These are phyloP conservation scores for Calocera cornea DNA, from an alignment of 768 basidiomycete genomes.

Conservation along the genomic window DNA sequence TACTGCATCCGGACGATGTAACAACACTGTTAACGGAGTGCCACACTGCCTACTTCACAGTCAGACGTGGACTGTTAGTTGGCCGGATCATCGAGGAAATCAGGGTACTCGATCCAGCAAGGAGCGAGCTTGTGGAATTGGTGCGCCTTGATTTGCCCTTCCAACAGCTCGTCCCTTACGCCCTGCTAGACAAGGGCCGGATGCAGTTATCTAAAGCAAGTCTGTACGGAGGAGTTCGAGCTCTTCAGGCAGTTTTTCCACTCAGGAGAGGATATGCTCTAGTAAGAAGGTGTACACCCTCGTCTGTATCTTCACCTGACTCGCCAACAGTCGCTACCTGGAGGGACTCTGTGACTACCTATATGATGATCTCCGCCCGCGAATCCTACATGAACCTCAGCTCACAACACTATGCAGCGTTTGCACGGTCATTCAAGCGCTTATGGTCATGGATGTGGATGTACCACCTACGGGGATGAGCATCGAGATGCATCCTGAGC, in stretches of 20 bases:
- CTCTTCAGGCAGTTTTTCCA: slow-evolving; percentile 78
- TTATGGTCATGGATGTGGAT: slow-evolving; percentile 79
- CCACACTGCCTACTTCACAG: slow-evolving; percentile 65
- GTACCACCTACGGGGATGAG: background rate
- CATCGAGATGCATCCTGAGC: slow-evolving; percentile 4
- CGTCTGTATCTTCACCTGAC: background rate
- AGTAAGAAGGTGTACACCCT: slow-evolving; percentile 34
- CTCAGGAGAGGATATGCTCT: slow-evolving; percentile 62
- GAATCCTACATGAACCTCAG: slow-evolving; percentile 84
- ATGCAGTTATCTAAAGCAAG: slow-evolving; percentile 81
- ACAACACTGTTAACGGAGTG: slow-evolving; percentile 73
- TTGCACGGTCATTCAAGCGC: slow-evolving; percentile 87
- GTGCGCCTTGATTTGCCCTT: slow-evolving; percentile 30
- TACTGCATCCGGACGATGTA: slow-evolving; percentile 70
- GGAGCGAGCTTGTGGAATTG: slow-evolving; percentile 77
- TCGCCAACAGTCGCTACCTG: slow-evolving; percentile 54
- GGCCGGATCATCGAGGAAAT: slow-evolving; percentile 71
- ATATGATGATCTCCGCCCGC: slow-evolving; percentile 88
- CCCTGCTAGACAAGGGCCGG: slow-evolving; percentile 64
- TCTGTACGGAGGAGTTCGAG: slow-evolving; percentile 80
- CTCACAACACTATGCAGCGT: slow-evolving; percentile 84
- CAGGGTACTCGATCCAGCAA: slow-evolving; percentile 58
- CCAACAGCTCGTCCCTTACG: background rate
- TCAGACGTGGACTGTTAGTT: slow-evolving; percentile 57
- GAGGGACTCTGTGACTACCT: slow-evolving; percentile 87